A percentile compares a stretch with the other conserved stretches of the same genome.
Evolutionary conservation across 2,329 filamentous ascomycete genomes (phyloP).

Genomic region (Periconia sp.): DNA sequence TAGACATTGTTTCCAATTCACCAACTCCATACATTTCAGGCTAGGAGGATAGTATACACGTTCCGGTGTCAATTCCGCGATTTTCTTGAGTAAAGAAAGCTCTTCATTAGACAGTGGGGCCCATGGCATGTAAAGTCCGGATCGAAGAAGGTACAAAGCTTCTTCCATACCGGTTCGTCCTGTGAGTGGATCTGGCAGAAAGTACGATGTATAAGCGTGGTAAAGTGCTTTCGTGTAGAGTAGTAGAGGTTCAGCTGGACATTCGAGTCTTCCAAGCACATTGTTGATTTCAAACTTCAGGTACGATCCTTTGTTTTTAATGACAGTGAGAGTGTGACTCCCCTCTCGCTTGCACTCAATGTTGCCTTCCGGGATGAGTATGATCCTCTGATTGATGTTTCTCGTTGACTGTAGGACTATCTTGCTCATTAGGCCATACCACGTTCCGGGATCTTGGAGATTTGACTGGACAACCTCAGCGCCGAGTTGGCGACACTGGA

Average conservation of each 20-base stretch:
- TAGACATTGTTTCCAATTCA: conserved; percentile 37
- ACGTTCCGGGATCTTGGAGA: conserved; percentile 65
- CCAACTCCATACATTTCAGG: conserved; percentile 32
- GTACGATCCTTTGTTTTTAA: conserved; percentile 49
- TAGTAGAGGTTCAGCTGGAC: conserved; percentile 61
- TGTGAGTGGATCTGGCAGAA: conserved; percentile 64
- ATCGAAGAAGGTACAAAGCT: conserved; percentile 57
- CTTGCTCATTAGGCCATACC: conserved; percentile 66
- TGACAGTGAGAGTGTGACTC: conserved; percentile 53
- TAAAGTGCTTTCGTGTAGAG: conserved; percentile 64
- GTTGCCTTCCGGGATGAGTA: conserved; percentile 61
- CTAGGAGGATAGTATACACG: conserved; percentile 39
- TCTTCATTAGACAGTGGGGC: conserved; percentile 13
- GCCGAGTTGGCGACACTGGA: conserved; percentile 58
- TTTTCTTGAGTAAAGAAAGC: conserved; percentile 12
- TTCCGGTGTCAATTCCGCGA: conserved; percentile 46
- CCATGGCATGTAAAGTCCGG: conserved; percentile 55
- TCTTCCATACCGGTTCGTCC: conserved; percentile 67
- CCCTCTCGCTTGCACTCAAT: conserved; percentile 36
- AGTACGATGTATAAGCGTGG: conserved; percentile 67
- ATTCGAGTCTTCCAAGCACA: conserved; percentile 62
- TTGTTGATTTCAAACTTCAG: conserved; percentile 61
- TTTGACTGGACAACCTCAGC: conserved; percentile 57
- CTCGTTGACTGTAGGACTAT: conserved; percentile 59
- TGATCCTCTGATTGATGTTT: conserved; percentile 52